A percentile compares a stretch with the other conserved stretches of the same genome.
Evolutionary conservation across 495 filamentous ascomycete genomes (phyloP).

Genomic region (Jackrogersella multiformis): DNA sequence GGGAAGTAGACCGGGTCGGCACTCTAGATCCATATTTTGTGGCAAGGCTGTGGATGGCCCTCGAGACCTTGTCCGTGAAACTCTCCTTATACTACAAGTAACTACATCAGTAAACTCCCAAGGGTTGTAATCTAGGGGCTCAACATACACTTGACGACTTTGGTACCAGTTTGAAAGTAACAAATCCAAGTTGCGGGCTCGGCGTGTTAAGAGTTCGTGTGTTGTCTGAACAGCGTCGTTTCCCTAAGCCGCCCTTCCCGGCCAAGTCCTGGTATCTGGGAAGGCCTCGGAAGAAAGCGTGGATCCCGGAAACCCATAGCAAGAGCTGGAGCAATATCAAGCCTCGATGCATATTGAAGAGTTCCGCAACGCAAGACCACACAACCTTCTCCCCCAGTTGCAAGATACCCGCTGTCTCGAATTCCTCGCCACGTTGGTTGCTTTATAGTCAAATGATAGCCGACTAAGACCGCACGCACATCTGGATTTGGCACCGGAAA

Average conservation of each 20-base stretch:
- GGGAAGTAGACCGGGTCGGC: not conserved
- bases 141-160: slow-evolving; percentile 37
- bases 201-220: not conserved
- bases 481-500: slow-evolving; percentile 24
- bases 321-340: slow-evolving; percentile 51
- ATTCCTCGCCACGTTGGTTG: slow-evolving; percentile 12
- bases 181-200: slow-evolving; percentile 28
- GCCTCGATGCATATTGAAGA: slow-evolving; percentile 51
- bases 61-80: slow-evolving; percentile 25
- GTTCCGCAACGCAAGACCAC: slow-evolving; percentile 13
- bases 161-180: slow-evolving; percentile 44
- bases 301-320: slow-evolving; percentile 51
- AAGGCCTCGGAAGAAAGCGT: slow-evolving; percentile 51
- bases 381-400: slow-evolving; percentile 24
- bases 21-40: slow-evolving; percentile 28
- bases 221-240: not conserved
- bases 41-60: slow-evolving; percentile 29
- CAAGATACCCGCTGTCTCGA: slow-evolving; percentile 13
- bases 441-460: slow-evolving; percentile 19
- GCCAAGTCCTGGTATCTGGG: slow-evolving; percentile 14
- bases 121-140: not conserved
- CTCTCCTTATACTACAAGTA: slow-evolving; percentile 7
- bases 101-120: slow-evolving; percentile 21
- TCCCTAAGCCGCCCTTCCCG: slow-evolving; percentile 4
- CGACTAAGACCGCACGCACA: slow-evolving; percentile 25